Percentiles rank a stretch among this genome's conserved stretches.
These are phyloP conservation scores for Penicillium freii DNA, from an alignment of 2,329 filamentous ascomycete species.

Conservation along the genomic window DNA sequence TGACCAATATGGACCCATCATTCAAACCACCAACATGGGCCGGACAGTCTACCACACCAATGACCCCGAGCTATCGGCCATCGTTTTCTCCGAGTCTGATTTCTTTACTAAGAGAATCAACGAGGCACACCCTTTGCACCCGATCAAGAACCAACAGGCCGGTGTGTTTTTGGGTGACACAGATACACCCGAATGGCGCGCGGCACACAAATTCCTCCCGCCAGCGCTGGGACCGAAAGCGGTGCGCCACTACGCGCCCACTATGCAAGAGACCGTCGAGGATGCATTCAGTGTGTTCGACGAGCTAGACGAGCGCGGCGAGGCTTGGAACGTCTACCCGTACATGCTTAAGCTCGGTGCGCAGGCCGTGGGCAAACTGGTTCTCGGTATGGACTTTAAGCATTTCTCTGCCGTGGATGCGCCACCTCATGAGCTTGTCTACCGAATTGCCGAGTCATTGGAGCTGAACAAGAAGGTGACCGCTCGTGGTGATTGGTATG, in stretches of 20 bases:
- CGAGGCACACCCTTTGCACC: conserved; percentile 31
- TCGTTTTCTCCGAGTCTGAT: conserved; percentile 52
- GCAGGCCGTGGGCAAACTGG: conserved; percentile 46
- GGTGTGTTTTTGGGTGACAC: conserved; percentile 37
- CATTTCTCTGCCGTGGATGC: conserved; percentile 48
- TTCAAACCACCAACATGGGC: conserved; percentile 56
- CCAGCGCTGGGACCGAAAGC: conserved; percentile 20
- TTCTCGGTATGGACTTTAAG: conserved; percentile 46
- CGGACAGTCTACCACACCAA: conserved; percentile 53
- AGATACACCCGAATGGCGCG: conserved; percentile 33
- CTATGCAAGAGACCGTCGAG: conserved; percentile 57
- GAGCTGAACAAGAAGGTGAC: conserved; percentile 60
- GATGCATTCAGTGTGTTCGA: conserved; percentile 51
- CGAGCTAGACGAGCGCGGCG: conserved; percentile 47
- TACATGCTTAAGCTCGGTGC: conserved; percentile 52
- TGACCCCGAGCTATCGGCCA: conserved; percentile 47
- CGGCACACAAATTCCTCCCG: conserved; percentile 57
- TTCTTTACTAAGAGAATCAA: conserved; percentile 56
- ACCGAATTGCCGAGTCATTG: conserved; percentile 51
- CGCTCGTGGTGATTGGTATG: conserved; percentile 57
- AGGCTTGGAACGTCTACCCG: conserved; percentile 51
- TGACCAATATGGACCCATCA: conserved; percentile 52
- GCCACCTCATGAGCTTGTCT: conserved; percentile 53
- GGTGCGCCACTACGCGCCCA: conserved; percentile 50
- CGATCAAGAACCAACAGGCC: conserved; percentile 29